phyloP scores from a whole-genome alignment of 108 stramenopile genomes.

The Halocafeteria seosinensis region DNA sequence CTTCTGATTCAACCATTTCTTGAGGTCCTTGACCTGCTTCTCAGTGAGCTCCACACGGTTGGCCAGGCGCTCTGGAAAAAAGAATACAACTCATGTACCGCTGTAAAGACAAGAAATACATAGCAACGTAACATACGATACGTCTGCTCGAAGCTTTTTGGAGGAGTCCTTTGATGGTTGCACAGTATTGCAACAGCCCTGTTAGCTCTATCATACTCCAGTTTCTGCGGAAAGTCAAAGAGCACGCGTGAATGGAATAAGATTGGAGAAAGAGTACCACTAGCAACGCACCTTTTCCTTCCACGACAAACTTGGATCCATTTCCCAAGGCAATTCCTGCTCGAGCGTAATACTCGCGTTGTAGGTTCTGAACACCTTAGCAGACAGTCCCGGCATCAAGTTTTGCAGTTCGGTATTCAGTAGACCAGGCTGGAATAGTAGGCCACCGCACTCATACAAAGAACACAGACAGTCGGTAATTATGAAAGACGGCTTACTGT shows the following conservation, averaged over 20 bases:
- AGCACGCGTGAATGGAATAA: too few species aligned
- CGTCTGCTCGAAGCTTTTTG: constrained; percentile 71
- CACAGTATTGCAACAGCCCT: constrained; percentile 95
- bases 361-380: constrained; percentile 99
- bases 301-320: too few species aligned
- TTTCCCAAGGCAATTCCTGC: constrained; percentile 57
- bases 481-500: constrained; percentile 57
- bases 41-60: constrained; percentile 56
- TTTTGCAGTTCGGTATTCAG: constrained; percentile 77
- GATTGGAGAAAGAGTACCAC: too few species aligned
- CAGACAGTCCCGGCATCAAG: constrained; percentile 94
- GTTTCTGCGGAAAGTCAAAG: too few species aligned
- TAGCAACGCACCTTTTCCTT: too few species aligned
- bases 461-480: too few species aligned
- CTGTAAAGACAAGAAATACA: too few species aligned
- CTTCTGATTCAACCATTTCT: constrained; percentile 47
- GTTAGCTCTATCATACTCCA: constrained; percentile 95
- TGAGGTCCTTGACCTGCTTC: constrained; percentile 62
- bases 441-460: too few species aligned
- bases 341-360: constrained; percentile 94
- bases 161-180: constrained; percentile 93
- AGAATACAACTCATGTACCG: too few species aligned
- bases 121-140: constrained; percentile 57
- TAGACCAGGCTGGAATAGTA: too few species aligned
- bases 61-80: too few species aligned